Base-by-base conservation (phyloP, 139 green algal species). In the Picochlorum sp. region DNA sequence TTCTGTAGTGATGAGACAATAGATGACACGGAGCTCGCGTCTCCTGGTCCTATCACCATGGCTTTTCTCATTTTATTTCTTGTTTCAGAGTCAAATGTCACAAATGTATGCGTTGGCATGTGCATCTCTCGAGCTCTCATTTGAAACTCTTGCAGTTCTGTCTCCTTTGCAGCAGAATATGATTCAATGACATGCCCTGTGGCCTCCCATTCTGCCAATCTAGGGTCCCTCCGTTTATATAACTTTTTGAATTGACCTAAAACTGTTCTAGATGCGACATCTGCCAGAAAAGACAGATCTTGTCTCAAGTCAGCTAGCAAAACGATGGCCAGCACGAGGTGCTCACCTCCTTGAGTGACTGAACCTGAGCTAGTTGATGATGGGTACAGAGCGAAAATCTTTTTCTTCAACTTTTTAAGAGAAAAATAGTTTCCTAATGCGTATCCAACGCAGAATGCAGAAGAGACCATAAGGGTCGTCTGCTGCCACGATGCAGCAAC, bases 191-290 rank as follows among this genome's bases (percentile, higher is more conserved):
- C 6, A 11, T 56, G 23, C 13, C 60, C 60, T 23, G n/a, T 54
- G 16, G 8, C 18, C 18, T 65, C 66, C 66, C 66, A 72, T 26
- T 13, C 30, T 45, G 38, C 57, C 18, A 72, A 45, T 11, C 8
- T 21, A 18, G 45, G 16, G 20, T 62, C 24, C 4, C 45, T 59
- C 9, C 58, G 57, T 57, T 73, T 73, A 23, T 65, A 73, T 18
- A 73, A 57, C 57, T 73, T 67, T 21, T 67, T 67, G 18, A 67
- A 67, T 49, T 64, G 38, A 15, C 58, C 58, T 20, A 67, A 57
- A 14, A 62, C 21, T 21, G 58, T 62, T 18, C 23, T n/a, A 21
- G 67, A 51, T n/a, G 57, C 15, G 5, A 38, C 9, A 23, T 37
- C 20, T 6, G 45, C 57, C 6, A 66, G 6, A 8, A 45, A 10